Percentiles rank a stretch among this genome's conserved stretches.
Conservation (phyloP, 345 rosid species). For the Euphorbia lathyris region DNA sequence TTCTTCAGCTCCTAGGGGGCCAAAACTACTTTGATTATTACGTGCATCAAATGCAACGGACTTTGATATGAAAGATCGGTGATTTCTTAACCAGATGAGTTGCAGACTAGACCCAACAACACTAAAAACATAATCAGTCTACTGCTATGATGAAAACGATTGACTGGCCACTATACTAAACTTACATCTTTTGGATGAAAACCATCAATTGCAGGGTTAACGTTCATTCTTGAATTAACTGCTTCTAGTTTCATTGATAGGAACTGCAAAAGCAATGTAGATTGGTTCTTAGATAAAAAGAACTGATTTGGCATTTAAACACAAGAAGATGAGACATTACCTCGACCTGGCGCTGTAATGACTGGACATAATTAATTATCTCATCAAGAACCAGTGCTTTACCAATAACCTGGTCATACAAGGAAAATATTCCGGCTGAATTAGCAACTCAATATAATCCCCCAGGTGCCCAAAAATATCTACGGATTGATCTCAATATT, state of each 20-base stretch:
- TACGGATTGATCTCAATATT: background rate
- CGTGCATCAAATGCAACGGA: background rate
- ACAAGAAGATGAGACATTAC: conserved; percentile 27
- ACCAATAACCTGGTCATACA: conserved; percentile 58
- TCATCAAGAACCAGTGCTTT: conserved; percentile 90
- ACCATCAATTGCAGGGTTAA: conserved; percentile 14
- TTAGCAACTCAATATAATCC: background rate
- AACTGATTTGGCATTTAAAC: background rate
- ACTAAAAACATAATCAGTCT: background rate
- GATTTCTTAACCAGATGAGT: background rate
- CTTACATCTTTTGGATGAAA: conserved; percentile 30
- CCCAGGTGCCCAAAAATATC: background rate
- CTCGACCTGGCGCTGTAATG: conserved; percentile 86
- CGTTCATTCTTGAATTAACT: conserved; percentile 25
- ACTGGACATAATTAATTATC: conserved; percentile 86
- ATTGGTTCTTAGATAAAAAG: conserved; percentile 6
- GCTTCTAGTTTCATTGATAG: conserved; percentile 34
- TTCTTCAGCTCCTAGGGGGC: too few species aligned
- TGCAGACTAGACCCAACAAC: background rate
- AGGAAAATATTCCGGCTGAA: background rate
- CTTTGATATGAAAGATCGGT: background rate
- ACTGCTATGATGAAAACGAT: background rate
- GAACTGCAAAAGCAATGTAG: conserved; percentile 20
- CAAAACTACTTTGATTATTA: background rate
- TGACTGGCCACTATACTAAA: background rate